A percentile compares a stretch with the other conserved stretches of the same genome.
Evolutionary conservation across 768 basidiomycete species (phyloP).

Genomic region (Rossbeevera mucosa): DNA sequence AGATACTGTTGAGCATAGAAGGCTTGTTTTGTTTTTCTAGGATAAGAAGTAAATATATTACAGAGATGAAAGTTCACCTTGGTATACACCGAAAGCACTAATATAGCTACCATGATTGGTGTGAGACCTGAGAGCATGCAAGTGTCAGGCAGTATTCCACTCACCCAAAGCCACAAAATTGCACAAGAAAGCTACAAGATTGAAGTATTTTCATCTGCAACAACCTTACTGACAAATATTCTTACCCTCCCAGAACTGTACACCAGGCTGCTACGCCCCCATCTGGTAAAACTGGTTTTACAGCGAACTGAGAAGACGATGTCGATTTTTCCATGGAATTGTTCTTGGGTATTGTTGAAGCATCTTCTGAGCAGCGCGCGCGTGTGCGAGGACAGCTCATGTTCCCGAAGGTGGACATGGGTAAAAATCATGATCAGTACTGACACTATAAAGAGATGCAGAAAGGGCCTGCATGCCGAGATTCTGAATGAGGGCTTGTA

Average conservation of each 20-base stretch:
- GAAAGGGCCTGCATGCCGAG: not conserved
- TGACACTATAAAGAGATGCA: not conserved
- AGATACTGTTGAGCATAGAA: slow-evolving; percentile 22
- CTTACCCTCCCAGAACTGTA: slow-evolving; percentile 25
- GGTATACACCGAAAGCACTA: slow-evolving; percentile 26
- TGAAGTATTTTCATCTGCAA: not conserved
- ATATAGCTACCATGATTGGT: slow-evolving; percentile 15
- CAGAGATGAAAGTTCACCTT: slow-evolving; percentile 9
- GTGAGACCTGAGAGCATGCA: too few species aligned
- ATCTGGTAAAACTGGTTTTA: slow-evolving; percentile 8
- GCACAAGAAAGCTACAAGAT: slow-evolving; percentile 19
- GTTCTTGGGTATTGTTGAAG: not conserved
- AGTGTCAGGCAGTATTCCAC: too few species aligned
- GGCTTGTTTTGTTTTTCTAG: slow-evolving; percentile 6
- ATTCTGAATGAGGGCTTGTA: not conserved
- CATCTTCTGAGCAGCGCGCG: not conserved
- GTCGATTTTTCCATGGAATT: not conserved
- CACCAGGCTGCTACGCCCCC: slow-evolving; percentile 24
- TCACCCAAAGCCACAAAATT: slow-evolving; percentile 26
- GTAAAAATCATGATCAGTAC: not conserved
- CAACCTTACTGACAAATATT: not conserved
- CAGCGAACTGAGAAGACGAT: not conserved
- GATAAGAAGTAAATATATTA: not conserved
- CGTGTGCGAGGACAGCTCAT: not conserved
- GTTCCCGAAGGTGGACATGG: not conserved